Percentiles rank a stretch among this genome's conserved stretches.
Conservation (phyloP, 352 stramenopile species). For the Aphanomyces cochlioides region DNA sequence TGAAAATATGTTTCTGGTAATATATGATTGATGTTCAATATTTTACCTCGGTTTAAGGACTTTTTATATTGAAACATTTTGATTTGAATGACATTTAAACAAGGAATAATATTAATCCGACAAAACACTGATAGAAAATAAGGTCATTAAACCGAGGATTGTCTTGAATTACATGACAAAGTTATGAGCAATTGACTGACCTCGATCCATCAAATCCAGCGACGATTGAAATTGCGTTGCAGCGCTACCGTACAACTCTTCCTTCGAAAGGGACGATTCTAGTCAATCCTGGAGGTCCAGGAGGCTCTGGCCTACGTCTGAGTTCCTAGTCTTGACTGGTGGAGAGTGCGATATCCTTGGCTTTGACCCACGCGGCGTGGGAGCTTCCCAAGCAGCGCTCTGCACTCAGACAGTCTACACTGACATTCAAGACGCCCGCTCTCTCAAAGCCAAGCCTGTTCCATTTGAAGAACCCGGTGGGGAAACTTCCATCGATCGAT, state of each 20-base stretch:
- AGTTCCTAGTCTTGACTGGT: neutral
- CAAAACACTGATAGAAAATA: too few relatives aligned
- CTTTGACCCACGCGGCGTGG: slow-evolving; percentile 25
- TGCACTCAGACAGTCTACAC: slow-evolving; percentile 16
- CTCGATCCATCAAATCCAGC: slow-evolving; percentile 12
- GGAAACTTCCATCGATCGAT: neutral
- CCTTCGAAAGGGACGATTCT: slow-evolving; percentile 12
- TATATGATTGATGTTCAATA: too few relatives aligned
- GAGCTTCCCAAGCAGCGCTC: neutral
- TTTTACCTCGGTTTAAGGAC: too few relatives aligned
- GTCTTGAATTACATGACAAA: too few relatives aligned
- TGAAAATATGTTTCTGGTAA: too few relatives aligned
- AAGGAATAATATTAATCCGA: too few relatives aligned
- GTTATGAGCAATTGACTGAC: too few relatives aligned
- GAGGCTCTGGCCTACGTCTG: slow-evolving; percentile 8
- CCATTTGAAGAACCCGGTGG: neutral
- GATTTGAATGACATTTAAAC: too few relatives aligned
- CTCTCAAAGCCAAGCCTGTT: neutral
- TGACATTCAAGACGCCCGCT: neutral
- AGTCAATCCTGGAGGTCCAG: slow-evolving; percentile 23
- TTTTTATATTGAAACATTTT: too few relatives aligned
- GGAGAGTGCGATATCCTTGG: slow-evolving; percentile 20
- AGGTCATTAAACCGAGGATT: too few relatives aligned
- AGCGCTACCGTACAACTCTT: neutral
- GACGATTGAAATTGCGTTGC: slow-evolving; percentile 24